Conservation (phyloP, 2,329 filamentous ascomycete species). For the Penicillium sp. region DNA sequence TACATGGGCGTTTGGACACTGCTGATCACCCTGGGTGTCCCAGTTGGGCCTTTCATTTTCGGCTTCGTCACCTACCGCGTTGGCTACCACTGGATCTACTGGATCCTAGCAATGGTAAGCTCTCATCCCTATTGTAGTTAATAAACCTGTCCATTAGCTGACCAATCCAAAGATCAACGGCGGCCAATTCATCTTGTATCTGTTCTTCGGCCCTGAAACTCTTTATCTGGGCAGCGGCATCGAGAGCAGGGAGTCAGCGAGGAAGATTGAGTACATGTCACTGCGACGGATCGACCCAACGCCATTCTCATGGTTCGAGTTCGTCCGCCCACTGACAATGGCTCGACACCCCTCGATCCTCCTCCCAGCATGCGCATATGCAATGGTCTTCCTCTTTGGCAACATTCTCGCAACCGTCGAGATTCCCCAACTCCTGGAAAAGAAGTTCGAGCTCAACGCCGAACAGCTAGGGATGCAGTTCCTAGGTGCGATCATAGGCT, state of each 20-base stretch:
- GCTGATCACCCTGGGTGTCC: slow-evolving; percentile 50
- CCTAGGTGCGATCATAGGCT: slow-evolving; percentile 57
- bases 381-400: slow-evolving; percentile 57
- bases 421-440: slow-evolving; percentile 56
- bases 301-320: slow-evolving; percentile 49
- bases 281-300: slow-evolving; percentile 53
- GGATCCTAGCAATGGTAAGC: slow-evolving; percentile 54
- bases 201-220: slow-evolving; percentile 56
- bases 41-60: slow-evolving; percentile 38
- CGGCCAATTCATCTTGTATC: slow-evolving; percentile 55
- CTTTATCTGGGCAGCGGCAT: slow-evolving; percentile 44
- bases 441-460: slow-evolving; percentile 56
- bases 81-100: slow-evolving; percentile 61
- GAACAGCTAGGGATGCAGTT: slow-evolving; percentile 61
- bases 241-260: slow-evolving; percentile 26
- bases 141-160: slow-evolving; percentile 14
- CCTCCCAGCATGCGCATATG: slow-evolving; percentile 54
- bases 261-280: slow-evolving; percentile 46
- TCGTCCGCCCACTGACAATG: slow-evolving; percentile 51
- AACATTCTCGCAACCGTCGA: slow-evolving; percentile 57
- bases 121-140: background rate
- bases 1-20: slow-evolving; percentile 59
- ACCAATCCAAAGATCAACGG: slow-evolving; percentile 47
- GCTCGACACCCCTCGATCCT: slow-evolving; percentile 47
- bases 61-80: slow-evolving; percentile 49